phyloP scores from a whole-genome alignment of 306 rosid species.

The Senna tora region DNA sequence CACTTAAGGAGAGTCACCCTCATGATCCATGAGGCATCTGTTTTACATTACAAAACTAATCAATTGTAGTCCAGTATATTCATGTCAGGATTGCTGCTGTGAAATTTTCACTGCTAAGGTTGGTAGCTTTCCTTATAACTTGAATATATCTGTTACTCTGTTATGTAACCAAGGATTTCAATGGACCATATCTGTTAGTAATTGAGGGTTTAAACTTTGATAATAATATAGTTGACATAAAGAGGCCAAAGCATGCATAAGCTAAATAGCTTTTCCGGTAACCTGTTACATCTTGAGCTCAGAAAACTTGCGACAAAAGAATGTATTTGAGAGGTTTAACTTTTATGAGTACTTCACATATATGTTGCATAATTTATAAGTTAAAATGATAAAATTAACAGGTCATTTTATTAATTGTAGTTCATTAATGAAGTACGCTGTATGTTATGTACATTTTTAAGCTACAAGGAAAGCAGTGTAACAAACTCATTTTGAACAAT shows the following conservation, averaged over 20 bases:
- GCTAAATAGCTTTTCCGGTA: not conserved
- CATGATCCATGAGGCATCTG: conserved; percentile 1
- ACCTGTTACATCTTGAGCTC: not conserved
- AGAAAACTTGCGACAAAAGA: not conserved
- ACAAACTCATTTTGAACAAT: not conserved
- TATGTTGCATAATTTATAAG: not conserved
- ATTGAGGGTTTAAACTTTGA: not conserved
- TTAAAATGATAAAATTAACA: not conserved
- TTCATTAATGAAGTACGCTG: not conserved
- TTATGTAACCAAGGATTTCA: not conserved
- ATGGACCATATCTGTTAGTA: not conserved
- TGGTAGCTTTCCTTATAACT: not conserved
- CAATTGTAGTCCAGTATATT: not conserved
- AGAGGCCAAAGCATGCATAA: not conserved
- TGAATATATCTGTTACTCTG: not conserved
- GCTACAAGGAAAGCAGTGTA: not conserved
- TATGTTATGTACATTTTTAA: not conserved
- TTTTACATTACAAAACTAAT: not conserved
- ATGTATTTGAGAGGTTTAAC: not conserved
- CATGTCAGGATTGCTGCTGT: not conserved
- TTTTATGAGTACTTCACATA: not conserved
- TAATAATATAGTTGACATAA: not conserved
- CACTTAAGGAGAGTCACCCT: not conserved
- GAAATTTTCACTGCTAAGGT: not conserved
- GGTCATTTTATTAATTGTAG: not conserved